These are phyloP conservation scores for Periglandula ipomoeae DNA, from an alignment of 2,329 filamentous ascomycete species.

Conservation along the genomic window DNA sequence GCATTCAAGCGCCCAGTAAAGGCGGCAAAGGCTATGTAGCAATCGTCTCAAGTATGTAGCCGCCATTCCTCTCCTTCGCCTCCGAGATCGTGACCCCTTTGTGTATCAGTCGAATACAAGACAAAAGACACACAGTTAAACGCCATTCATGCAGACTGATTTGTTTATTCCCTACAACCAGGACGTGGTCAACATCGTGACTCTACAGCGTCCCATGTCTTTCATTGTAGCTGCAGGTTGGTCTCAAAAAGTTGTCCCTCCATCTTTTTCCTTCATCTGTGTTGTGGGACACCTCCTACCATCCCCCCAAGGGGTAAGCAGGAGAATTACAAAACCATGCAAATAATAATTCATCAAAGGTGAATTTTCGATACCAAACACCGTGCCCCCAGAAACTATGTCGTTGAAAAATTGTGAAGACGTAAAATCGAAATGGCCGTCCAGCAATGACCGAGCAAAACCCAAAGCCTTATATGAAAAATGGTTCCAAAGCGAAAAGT, in stretches of 20 bases:
- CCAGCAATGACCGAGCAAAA: not conserved
- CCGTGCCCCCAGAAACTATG: conserved; percentile 6
- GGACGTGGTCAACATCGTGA: not conserved
- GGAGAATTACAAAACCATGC: not conserved
- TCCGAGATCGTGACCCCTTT: not conserved
- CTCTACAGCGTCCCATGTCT: not conserved
- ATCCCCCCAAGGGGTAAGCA: conserved; percentile 4
- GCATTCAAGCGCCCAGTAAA: not conserved
- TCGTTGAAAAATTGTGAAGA: not conserved
- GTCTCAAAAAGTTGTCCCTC: not conserved
- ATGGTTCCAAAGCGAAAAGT: not conserved
- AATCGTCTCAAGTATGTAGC: not conserved
- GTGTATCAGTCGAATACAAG: not conserved
- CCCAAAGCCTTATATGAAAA: not conserved
- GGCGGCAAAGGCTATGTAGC: not conserved
- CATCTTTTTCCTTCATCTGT: not conserved
- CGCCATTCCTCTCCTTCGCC: not conserved
- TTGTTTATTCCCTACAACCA: not conserved
- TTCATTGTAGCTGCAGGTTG: not conserved
- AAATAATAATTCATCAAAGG: not conserved
- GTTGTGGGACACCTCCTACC: not conserved
- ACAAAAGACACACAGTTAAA: not conserved
- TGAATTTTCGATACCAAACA: conserved; percentile 8
- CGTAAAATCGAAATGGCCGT: not conserved
- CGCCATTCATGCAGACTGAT: conserved; percentile 1